phyloP scores from a whole-genome alignment of 306 rosid species.

The Crataegus laevigata region DNA sequence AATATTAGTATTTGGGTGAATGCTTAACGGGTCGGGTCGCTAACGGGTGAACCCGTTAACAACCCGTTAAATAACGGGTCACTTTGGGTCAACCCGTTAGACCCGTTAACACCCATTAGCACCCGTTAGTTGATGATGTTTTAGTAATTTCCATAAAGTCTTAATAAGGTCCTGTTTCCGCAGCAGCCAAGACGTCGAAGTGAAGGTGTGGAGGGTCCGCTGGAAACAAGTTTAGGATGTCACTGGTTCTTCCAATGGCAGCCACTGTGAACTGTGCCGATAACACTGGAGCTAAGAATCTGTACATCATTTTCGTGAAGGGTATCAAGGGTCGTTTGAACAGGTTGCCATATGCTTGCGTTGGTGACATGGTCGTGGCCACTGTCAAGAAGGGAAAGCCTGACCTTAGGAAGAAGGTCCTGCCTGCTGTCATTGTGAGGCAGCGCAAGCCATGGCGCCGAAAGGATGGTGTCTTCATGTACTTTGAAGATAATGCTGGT shows the following conservation, averaged over 20 bases:
- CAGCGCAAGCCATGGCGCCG: slow-evolving; percentile 66
- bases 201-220: slow-evolving; percentile 61
- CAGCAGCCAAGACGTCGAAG: slow-evolving; percentile 46
- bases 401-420: slow-evolving; percentile 62
- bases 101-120: too few relatives aligned
- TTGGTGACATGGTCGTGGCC: slow-evolving; percentile 71
- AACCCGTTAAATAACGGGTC: too few relatives aligned
- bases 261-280: slow-evolving; percentile 69
- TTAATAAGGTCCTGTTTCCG: slow-evolving; percentile 7
- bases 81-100: too few relatives aligned
- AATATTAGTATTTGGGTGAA: too few relatives aligned
- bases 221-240: slow-evolving; percentile 70
- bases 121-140: too few relatives aligned
- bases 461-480: slow-evolving; percentile 68
- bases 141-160: too few relatives aligned
- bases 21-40: too few relatives aligned
- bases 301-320: slow-evolving; percentile 49
- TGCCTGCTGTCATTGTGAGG: slow-evolving; percentile 60
- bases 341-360: slow-evolving; percentile 60
- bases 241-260: slow-evolving; percentile 69
- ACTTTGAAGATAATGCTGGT: slow-evolving; percentile 60
- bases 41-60: too few relatives aligned
- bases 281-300: slow-evolving; percentile 58
- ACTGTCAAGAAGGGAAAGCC: slow-evolving; percentile 66
- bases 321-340: slow-evolving; percentile 59